A percentile compares a stretch with the other conserved stretches of the same genome.
Conservation (phyloP, 1,284 basidiomycete species). For the Heterobasidion parviporum region DNA sequence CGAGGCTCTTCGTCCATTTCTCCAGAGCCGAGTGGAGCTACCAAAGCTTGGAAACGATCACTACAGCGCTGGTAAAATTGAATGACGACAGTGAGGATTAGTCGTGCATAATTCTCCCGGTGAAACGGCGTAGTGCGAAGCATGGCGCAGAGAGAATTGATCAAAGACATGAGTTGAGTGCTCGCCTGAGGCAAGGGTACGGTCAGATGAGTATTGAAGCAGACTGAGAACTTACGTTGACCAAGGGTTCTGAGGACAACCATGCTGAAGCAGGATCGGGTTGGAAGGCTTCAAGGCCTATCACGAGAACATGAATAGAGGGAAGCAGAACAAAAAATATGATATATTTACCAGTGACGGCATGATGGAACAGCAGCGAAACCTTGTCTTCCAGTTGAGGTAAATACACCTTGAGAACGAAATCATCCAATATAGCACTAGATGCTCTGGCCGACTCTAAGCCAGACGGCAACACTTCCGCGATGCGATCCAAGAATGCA, state of each 20-base stretch:
- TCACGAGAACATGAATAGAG: not conserved
- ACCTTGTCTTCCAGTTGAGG: conserved; percentile 96
- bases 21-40: conserved; percentile 33
- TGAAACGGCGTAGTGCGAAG: conserved; percentile 93
- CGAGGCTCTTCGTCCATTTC: conserved; percentile 32
- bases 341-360: conserved; percentile 56
- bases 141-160: conserved; percentile 92
- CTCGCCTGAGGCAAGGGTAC: conserved; percentile 44
- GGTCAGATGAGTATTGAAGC: not conserved
- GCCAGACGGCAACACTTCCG: conserved; percentile 68
- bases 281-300: conserved; percentile 81
- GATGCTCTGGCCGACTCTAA: conserved; percentile 65
- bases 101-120: conserved; percentile 86
- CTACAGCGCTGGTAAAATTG: conserved; percentile 96
- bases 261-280: conserved; percentile 58
- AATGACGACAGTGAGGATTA: conserved; percentile 92
- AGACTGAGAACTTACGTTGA: conserved; percentile 50
- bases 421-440: conserved; percentile 82
- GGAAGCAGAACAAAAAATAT: not conserved
- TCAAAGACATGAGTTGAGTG: conserved; percentile 81
- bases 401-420: conserved; percentile 88
- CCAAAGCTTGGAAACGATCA: conserved; percentile 76
- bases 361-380: conserved; percentile 78
- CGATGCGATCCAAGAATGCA: conserved; percentile 72
- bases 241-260: conserved; percentile 63